Conservation (phyloP, 345 rosid genomes). For the Schrenkiella parvula region DNA sequence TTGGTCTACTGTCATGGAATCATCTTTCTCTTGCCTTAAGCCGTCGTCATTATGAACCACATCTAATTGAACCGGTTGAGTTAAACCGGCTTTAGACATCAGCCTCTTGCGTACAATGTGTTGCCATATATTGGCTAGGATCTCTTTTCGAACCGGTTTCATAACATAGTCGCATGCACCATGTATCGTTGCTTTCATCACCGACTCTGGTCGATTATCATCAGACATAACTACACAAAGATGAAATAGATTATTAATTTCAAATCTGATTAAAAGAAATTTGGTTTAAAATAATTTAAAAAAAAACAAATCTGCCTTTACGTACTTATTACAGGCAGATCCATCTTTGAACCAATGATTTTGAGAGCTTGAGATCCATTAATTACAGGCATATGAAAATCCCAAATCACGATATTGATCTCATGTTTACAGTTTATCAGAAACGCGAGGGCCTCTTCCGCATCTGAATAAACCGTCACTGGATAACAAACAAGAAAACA, state of each 20-base stretch:
- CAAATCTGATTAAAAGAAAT: background rate
- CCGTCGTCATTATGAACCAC: background rate
- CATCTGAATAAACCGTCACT: background rate
- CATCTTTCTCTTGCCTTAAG: background rate
- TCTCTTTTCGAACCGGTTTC: slow-evolving; percentile 8
- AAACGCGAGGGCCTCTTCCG: slow-evolving; percentile 1
- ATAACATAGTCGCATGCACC: slow-evolving; percentile 21
- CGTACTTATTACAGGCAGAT: slow-evolving; percentile 22
- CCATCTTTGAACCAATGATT: background rate
- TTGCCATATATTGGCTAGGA: slow-evolving; percentile 21
- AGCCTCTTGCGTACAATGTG: slow-evolving; percentile 21
- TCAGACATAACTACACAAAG: slow-evolving; percentile 20
- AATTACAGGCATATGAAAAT: slow-evolving; percentile 20
- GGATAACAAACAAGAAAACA: background rate
- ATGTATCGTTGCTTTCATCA: slow-evolving; percentile 6
- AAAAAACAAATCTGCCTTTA: background rate
- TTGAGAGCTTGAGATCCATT: slow-evolving; percentile 25
- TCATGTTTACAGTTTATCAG: background rate
- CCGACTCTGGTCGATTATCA: background rate
- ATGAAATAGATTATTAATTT: background rate
- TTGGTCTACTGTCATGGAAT: background rate
- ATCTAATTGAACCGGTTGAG: background rate
- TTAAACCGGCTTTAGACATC: background rate
- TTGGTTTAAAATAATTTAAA: background rate
- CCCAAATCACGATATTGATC: slow-evolving; percentile 23